phyloP scores from a whole-genome alignment of 192 early-diverging fungal genomes.

The Backusella luteola region DNA sequence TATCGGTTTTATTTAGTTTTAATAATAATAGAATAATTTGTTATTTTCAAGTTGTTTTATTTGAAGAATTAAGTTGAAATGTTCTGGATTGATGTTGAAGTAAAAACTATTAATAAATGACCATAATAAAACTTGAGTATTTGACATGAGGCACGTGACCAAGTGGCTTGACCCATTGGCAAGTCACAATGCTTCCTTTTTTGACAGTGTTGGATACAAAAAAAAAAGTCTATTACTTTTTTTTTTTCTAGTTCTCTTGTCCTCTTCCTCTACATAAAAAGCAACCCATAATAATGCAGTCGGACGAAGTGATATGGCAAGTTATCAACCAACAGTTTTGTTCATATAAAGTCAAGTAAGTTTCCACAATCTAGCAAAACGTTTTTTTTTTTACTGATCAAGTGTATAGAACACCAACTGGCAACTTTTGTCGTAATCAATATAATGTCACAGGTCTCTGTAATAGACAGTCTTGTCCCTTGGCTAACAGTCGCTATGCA shows the following conservation, averaged over 20 bases:
- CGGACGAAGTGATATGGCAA: conserved; percentile 91
- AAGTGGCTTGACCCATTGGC: not conserved
- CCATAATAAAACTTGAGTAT: not conserved
- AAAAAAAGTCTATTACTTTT: not conserved
- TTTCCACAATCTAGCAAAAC: not conserved
- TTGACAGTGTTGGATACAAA: not conserved
- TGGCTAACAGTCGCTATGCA: conserved; percentile 94
- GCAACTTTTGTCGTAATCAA: conserved; percentile 93
- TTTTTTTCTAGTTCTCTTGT: not conserved
- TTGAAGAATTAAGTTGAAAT: too few species aligned
- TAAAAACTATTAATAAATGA: too few species aligned
- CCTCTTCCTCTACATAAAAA: not conserved
- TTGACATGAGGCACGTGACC: not conserved
- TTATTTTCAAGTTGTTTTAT: too few species aligned
- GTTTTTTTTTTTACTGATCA: conserved; percentile 4
- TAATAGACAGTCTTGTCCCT: conserved; percentile 89
- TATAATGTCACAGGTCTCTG: conserved; percentile 97
- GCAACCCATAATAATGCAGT: conserved; percentile 33
- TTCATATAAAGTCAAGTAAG: conserved; percentile 96
- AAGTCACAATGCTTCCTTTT: not conserved
- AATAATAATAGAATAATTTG: too few species aligned
- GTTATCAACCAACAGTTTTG: conserved; percentile 97
- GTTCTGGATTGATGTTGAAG: too few species aligned
- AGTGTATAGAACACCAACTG: conserved; percentile 65
- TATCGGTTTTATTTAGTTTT: too few species aligned